These are phyloP conservation scores for Blastocystis hominis DNA, from an alignment of 352 stramenopile species.

Conservation along the genomic window DNA sequence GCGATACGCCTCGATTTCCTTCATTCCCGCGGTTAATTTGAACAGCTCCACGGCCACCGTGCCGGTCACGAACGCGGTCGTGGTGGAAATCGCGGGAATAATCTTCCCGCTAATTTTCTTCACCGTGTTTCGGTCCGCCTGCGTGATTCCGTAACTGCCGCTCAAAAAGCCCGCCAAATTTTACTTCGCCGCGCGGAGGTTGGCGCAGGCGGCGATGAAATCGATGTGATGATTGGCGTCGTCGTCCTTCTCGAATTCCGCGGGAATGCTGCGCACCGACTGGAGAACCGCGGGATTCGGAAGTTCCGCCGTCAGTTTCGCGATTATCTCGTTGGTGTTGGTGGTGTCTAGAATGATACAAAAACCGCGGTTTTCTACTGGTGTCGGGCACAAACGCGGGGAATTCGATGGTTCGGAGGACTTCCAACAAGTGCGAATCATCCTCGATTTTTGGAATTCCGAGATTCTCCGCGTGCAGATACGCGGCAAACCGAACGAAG, in stretches of 20 bases:
- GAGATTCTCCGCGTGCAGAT: slow-evolving; percentile 76
- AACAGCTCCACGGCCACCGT: slow-evolving; percentile 8
- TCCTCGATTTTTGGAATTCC: slow-evolving; percentile 36
- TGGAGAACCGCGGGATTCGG: background rate
- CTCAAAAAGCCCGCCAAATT: slow-evolving; percentile 60
- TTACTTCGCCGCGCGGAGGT: slow-evolving; percentile 70
- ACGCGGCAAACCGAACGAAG: slow-evolving; percentile 87
- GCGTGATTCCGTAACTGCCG: slow-evolving; percentile 93
- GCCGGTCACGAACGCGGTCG: slow-evolving; percentile 91
- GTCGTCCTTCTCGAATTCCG: slow-evolving; percentile 92
- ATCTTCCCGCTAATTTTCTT: slow-evolving; percentile 99
- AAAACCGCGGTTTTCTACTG: background rate
- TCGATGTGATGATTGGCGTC: slow-evolving; percentile 86
- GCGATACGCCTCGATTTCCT: slow-evolving; percentile 1
- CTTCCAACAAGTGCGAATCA: background rate
- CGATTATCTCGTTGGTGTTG: slow-evolving; percentile 18
- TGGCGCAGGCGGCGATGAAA: slow-evolving; percentile 87
- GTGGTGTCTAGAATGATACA: background rate
- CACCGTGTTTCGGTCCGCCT: slow-evolving; percentile 89
- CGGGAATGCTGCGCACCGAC: slow-evolving; percentile 54
- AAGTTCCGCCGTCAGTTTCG: background rate
- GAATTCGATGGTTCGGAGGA: background rate
- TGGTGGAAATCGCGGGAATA: slow-evolving; percentile 98
- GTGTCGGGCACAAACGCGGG: background rate
- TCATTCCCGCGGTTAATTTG: slow-evolving; percentile 2